Evolutionary conservation across 129 eudicot genomes (phyloP).

Genomic region (Flaveria robusta): DNA sequence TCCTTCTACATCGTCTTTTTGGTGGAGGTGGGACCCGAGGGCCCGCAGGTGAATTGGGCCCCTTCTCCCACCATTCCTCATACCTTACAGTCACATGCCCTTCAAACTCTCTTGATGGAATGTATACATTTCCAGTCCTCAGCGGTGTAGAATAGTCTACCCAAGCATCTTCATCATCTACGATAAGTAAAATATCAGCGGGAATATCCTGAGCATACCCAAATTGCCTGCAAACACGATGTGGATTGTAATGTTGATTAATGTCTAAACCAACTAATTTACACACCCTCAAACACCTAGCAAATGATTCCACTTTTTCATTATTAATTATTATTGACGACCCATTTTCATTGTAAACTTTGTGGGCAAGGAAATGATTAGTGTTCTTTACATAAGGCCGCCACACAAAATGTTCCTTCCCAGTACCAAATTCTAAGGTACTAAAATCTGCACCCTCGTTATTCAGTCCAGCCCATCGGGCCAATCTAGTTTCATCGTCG

Average conservation of each 20-base stretch:
- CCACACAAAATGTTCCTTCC: conserved; percentile 39
- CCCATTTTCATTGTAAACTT: conserved; percentile 33
- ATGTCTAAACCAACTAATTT: conserved; percentile 41
- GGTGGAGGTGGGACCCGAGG: conserved; percentile 19
- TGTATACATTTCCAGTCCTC: conserved; percentile 3
- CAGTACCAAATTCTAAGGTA: conserved; percentile 9
- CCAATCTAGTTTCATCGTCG: conserved; percentile 42
- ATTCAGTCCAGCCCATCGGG: conserved; percentile 33
- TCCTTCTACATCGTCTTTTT: not conserved
- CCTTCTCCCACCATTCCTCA: conserved; percentile 48
- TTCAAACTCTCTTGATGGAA: conserved; percentile 37
- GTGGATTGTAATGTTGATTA: conserved; percentile 47
- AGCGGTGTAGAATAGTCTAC: conserved; percentile 13
- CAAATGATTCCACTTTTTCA: conserved; percentile 35
- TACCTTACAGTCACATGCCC: conserved; percentile 40
- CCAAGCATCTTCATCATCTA: conserved; percentile 37
- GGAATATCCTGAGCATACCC: conserved; percentile 65
- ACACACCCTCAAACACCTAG: conserved; percentile 36
- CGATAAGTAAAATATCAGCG: conserved; percentile 4
- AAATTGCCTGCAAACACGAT: conserved; percentile 61
- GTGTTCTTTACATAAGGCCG: conserved; percentile 46
- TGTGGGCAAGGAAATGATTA: conserved; percentile 24
- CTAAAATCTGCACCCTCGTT: not conserved
- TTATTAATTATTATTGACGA: conserved; percentile 6
- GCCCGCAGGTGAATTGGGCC: conserved; percentile 10